phyloP scores from a whole-genome alignment of 2,329 filamentous ascomycete genomes.

The Diaporthe amygdali region DNA sequence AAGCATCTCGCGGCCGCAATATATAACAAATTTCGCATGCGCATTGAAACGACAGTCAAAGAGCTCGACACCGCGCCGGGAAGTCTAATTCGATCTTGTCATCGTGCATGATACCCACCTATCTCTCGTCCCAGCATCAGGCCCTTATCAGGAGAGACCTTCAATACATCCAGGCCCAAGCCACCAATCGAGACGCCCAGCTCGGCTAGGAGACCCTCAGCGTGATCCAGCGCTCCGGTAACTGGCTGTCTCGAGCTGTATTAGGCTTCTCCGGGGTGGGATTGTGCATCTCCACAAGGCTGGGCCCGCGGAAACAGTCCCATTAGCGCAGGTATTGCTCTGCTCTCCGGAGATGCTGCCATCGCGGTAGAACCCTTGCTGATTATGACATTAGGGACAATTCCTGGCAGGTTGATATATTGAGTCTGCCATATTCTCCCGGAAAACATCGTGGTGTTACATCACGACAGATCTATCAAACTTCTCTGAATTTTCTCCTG shows the following conservation, averaged over 20 bases:
- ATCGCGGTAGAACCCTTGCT: not conserved
- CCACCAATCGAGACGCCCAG: conserved; percentile 6
- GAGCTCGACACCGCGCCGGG: not conserved
- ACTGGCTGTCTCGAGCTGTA: conserved; percentile 2
- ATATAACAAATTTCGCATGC: not conserved
- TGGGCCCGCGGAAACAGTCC: conserved; percentile 15
- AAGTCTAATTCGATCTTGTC: conserved; percentile 15
- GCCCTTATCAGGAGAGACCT: conserved; percentile 4
- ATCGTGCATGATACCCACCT: conserved; percentile 15
- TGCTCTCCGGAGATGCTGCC: conserved; percentile 17
- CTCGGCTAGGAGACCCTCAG: not conserved
- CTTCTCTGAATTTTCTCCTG: not conserved
- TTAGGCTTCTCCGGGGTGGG: conserved; percentile 1
- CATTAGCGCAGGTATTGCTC: conserved; percentile 2
- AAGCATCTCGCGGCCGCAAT: not conserved
- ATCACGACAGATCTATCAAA: not conserved
- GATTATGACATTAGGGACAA: not conserved
- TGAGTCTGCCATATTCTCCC: not conserved
- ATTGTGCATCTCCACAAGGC: conserved; percentile 9
- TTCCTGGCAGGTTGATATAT: conserved; percentile 8
- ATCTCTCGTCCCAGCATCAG: conserved; percentile 12
- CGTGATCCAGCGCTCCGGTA: not conserved
- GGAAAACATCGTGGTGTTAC: not conserved
- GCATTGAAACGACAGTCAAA: not conserved
- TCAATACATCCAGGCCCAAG: not conserved